Evolutionary conservation across 495 filamentous ascomycete genomes (phyloP), one percentile per base, ranked within the genome.

Genomic region (Apodospora peruviana): DNA sequence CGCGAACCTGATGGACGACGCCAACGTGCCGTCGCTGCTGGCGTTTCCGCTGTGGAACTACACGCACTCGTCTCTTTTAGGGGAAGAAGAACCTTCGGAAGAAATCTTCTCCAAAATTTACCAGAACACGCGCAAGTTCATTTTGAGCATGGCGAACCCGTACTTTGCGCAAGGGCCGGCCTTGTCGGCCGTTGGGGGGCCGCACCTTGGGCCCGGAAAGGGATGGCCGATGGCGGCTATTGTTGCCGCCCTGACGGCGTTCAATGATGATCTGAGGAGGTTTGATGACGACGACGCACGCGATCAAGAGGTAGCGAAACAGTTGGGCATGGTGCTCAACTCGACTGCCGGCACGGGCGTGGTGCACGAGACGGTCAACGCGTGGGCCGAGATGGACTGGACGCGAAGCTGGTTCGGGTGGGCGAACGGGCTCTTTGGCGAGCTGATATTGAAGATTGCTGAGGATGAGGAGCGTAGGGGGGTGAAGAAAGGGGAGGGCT

Each of bases 371-470:
- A 81, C 78, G 50, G 74, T 83, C 41, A 69, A 80, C 54, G 73
- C 66, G 12, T 81, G 73, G 56, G 65, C 79, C 50, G 66, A 62
- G 49, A 60, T 51, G 8, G 55, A 69, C 39, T 86, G 77, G 77
- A 78, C 81, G 24, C 64, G 82, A 55, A 71, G 78, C 54, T 86
- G 82, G 81, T 85, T 85, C 46, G 82, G 80, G 1, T 85, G 82
- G 83, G 81, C 80, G 4, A 86, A 85, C 55, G 82, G 82, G 14
- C 63, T 86, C 47, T 84, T 85, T 58, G 83, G 83, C 2, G 79
- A 85, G 59, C 69, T 80, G 64, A 72, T 87, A 27, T 51, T 87
- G 52, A 44, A 41, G 47, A 64, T 67, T 43, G 56, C 58, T 4
- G 55, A 57, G 38, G 58, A 67, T 8, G 64, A 65, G 45, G 36